Evolutionary conservation across 2,329 filamentous ascomycete genomes (phyloP).

Genomic region (Ceratocystis alfenasii): DNA sequence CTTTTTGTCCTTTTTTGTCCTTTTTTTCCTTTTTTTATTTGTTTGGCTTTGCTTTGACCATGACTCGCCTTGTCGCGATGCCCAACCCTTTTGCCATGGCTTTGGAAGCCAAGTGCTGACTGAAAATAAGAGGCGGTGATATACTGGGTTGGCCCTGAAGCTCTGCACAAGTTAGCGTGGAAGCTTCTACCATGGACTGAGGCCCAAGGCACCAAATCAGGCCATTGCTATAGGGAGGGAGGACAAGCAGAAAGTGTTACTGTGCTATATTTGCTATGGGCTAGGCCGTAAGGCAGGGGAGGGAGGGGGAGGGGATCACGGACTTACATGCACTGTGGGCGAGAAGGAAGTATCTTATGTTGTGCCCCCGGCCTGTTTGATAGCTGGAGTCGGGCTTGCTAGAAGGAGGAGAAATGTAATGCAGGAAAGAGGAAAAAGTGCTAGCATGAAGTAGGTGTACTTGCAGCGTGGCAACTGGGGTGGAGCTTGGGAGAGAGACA

Average conservation of each 20-base stretch:
- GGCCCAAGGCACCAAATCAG: neutral
- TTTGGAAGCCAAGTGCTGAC: too few relatives aligned
- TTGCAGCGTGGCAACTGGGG: neutral
- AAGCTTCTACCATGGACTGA: constrained; percentile 5
- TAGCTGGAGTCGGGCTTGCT: neutral
- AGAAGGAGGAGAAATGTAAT: neutral
- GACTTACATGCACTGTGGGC: neutral
- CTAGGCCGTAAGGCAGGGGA: neutral
- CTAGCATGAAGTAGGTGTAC: neutral
- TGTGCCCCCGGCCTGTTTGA: neutral
- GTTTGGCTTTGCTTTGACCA: too few relatives aligned
- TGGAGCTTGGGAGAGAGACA: neutral
- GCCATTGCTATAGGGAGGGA: neutral
- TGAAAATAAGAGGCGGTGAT: constrained; percentile 14
- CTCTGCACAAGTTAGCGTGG: constrained; percentile 1
- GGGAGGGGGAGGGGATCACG: neutral
- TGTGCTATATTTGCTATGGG: neutral
- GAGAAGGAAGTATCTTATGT: too few relatives aligned
- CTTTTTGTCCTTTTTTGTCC: neutral
- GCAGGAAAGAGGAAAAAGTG: neutral
- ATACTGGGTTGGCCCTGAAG: neutral
- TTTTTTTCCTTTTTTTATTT: too few relatives aligned
- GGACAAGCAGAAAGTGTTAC: neutral
- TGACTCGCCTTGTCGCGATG: too few relatives aligned
- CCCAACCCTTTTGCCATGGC: too few relatives aligned